Evolutionary conservation across 2,329 filamentous ascomycete genomes (phyloP), one percentile per base, ranked within the genome.

Genomic region (Ophiostoma himal-ulmi): DNA sequence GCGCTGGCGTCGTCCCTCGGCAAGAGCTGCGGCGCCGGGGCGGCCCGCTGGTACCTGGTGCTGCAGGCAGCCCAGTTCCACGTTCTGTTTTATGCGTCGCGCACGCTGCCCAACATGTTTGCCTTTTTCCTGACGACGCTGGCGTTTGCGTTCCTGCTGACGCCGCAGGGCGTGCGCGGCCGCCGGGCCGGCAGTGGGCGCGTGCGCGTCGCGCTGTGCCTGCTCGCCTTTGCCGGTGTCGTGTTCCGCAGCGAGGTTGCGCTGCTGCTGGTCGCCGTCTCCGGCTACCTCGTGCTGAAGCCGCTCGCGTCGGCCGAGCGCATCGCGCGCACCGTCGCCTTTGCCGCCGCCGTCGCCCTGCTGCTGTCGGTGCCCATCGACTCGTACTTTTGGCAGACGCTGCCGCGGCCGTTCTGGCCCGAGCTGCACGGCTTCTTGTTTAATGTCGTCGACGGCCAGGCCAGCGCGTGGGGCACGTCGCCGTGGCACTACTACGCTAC

Each of bases 51-150:
- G 93, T 99, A 91, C 81, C 80, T 90, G 4, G 73, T 92, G 54
- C 83, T 98, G 69, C 90, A 93, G 77, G 86, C 87, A 1, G 90
- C 88, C 78, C 94, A 98, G 79, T 99, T 99, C 77, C 95, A 99
- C 80, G 82, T 96, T 72, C 85, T 95, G 73, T 99, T 93, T 80
- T 99, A 99, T 82, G 90, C 94, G 17, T 95, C 93, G 20, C 86
- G 95, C 72, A 95, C 93, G 2, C 81, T 99, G 74, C 95, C 95
- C 1, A 99, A 99, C 78, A 97, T 96, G 91, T 96, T 97, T 80
- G 94, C 95, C 26, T 95, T 98, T 81, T 87, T 88, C 11, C 81
- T 97, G 71, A 92, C 73, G 14, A 74, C 73, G 36, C 68, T 70
- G 36, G 72, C 70, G 90, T 94, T 83, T 80, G 89, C 84, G 48